A percentile compares a stretch with the other conserved stretches of the same genome.
Conservation (phyloP, 208 protist species). For the Trichomonas tenax region DNA sequence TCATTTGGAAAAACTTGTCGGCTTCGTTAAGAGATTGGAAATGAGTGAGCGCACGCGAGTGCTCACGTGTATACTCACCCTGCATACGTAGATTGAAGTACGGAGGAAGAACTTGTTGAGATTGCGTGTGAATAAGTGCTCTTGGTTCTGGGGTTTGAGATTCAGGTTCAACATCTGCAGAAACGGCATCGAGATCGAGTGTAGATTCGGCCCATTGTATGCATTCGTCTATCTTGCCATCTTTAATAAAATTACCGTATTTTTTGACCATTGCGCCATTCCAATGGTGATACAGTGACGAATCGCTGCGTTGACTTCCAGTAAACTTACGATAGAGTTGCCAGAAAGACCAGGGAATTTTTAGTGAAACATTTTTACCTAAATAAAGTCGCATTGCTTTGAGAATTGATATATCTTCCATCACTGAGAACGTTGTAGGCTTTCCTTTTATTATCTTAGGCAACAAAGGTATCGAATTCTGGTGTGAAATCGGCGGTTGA, state of each 20-base stretch:
- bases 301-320: neutral
- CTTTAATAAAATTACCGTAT: neutral
- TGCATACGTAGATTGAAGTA: neutral
- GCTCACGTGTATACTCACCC: neutral
- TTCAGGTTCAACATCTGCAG: neutral
- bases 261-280: neutral
- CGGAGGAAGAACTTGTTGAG: neutral
- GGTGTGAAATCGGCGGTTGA: neutral
- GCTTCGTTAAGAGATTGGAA: neutral
- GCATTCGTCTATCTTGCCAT: neutral
- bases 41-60: neutral
- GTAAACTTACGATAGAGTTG: neutral
- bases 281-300: neutral
- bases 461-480: neutral
- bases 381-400: neutral
- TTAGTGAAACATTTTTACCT: neutral
- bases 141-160: neutral
- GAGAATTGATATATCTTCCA: neutral
- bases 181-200: neutral
- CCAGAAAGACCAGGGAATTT: constrained; percentile 3
- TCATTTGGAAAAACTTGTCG: neutral
- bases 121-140: neutral
- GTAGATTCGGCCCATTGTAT: neutral
- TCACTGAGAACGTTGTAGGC: neutral
- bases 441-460: neutral